phyloP scores from a whole-genome alignment of 1,284 basidiomycete genomes.

The Anthracocystis setariae region DNA sequence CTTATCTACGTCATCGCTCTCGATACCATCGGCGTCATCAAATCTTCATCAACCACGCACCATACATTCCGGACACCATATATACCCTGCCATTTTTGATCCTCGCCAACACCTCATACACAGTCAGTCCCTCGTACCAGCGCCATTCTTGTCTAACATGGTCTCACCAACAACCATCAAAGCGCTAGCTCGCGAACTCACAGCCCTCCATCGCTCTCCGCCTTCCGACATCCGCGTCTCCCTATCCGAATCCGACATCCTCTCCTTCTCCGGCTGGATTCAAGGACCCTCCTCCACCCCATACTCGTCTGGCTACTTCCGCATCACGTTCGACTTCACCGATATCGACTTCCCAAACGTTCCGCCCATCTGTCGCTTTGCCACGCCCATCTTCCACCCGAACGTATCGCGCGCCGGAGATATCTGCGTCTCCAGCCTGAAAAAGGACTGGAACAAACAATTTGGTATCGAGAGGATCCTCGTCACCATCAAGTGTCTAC shows the following conservation, averaged over 20 bases:
- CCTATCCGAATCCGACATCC: constrained; percentile 39
- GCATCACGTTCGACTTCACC: constrained; percentile 46
- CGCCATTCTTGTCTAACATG: constrained; percentile 10
- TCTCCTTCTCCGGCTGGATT: constrained; percentile 39
- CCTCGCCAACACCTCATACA: no score
- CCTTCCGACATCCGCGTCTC: constrained; percentile 34
- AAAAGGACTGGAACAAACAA: constrained; percentile 94
- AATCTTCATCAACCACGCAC: no score
- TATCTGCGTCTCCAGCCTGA: constrained; percentile 96
- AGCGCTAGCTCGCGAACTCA: constrained; percentile 33
- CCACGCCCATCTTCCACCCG: constrained; percentile 85
- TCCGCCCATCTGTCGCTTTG: constrained; percentile 35
- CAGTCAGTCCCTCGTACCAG: no score
- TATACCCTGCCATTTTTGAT: no score
- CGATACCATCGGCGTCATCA: no score
- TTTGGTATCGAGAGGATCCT: constrained; percentile 91
- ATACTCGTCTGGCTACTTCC: constrained; percentile 71
- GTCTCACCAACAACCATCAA: constrained; percentile 37
- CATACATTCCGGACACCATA: no score
- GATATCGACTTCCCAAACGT: constrained; percentile 37
- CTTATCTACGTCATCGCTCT: no score
- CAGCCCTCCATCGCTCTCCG: constrained; percentile 15
- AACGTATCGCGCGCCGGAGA: constrained; percentile 89
- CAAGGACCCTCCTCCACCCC: constrained; percentile 80
- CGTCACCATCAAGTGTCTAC: constrained; percentile 84